Base-by-base conservation (phyloP, 345 rosid species). In the Gossypium raimondii region DNA sequence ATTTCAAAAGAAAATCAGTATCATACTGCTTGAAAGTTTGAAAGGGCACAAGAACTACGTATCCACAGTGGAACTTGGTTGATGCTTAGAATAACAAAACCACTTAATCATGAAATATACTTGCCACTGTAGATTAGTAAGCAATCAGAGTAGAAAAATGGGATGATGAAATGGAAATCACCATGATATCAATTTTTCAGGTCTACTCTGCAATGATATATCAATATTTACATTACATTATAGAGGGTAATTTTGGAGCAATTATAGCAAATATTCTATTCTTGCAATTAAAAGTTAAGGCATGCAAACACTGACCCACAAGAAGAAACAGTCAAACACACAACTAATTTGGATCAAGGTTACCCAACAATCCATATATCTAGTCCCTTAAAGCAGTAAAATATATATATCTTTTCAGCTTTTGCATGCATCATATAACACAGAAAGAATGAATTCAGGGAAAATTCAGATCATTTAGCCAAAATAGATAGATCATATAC, bases 141-240 rank as follows among this genome's bases (percentile, higher is more conserved):
- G 72, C 57, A 67, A 67, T 48, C 57, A 25, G 57, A 47, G 2
- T 67, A 25, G 41, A 24, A 63, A 7, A 62, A 48, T 25, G 20
- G 41, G 2, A 47, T 67, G 72, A 8, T 3, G 41, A 48, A 20
- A 67, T 48, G 50, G 43, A 12, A 69, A 16, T 27, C 24, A 48
- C 44, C 41, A 69, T 3, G 24, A 27, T 2, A 69, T 50, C 38
- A 69, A 69, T 14, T 47, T 69, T 13, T 27, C 45, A 16, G 72
- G 59, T 69, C 44, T 48, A 25, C 38, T 67, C 57, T 67, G 14
- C 70, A 43, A 11, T 13, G 71, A 48, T 67, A 27, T 67, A 29
- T 67, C 71, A 45, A 34, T 67, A 69, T 27, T 3, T 24, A 50
- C 41, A 67, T 22, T 67, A 48, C 72, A 51, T 50, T 51, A 13